Evolutionary conservation across 345 rosid species (phyloP).

Genomic region (Linum trigynum): DNA sequence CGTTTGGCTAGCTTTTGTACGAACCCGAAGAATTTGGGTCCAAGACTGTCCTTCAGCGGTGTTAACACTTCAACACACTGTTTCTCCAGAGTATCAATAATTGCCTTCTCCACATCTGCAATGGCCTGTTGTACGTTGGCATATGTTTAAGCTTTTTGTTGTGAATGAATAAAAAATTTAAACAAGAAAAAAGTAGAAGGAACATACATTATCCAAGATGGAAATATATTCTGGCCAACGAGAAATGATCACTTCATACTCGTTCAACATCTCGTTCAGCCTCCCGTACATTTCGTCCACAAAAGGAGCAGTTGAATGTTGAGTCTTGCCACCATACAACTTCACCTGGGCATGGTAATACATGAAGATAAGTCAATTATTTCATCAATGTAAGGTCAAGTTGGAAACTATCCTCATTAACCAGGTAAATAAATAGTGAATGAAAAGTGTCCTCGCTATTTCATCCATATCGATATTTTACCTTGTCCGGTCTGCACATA

Average conservation of each 20-base stretch:
- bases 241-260: conserved; percentile 20
- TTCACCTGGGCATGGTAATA: conserved; percentile 8
- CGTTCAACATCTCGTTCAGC: conserved; percentile 15
- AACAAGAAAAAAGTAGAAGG: background rate
- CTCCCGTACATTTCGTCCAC: conserved; percentile 18
- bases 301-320: conserved; percentile 22
- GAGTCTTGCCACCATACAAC: conserved; percentile 10
- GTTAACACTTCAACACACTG: conserved; percentile 18
- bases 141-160: too few species aligned
- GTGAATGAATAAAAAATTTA: too few species aligned
- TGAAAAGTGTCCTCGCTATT: too few species aligned
- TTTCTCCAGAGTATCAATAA: conserved; percentile 22
- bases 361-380: too few species aligned
- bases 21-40: conserved; percentile 21
- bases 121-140: conserved; percentile 15
- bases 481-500: conserved; percentile 19
- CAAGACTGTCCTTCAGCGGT: conserved; percentile 16
- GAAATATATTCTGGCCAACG: conserved; percentile 24
- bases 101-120: conserved; percentile 24
- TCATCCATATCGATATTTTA: background rate
- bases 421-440: too few species aligned
- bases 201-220: conserved; percentile 20
- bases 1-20: conserved; percentile 20
- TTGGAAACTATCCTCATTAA: too few species aligned
- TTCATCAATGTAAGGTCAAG: too few species aligned